Base-by-base conservation (phyloP, 2,329 filamentous ascomycete genomes). In the Trichophyton mentagrophytes region DNA sequence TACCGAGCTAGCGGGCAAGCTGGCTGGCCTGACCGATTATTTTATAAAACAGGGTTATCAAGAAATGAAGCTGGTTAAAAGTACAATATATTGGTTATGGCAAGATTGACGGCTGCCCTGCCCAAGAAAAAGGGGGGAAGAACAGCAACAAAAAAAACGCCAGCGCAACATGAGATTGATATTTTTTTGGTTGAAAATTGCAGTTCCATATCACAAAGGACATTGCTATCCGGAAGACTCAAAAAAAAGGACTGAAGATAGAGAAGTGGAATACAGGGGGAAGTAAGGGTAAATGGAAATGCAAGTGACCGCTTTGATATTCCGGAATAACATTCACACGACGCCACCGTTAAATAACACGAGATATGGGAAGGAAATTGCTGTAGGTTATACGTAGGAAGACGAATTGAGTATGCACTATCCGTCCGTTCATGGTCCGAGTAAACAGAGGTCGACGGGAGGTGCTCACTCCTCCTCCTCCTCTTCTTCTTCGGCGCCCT, bases 401-500 rank as follows among this genome's bases (percentile, higher is more conserved):
- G 56, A 25, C 40, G 22, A 20, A 40, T 57, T 44, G 40, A 30
- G 11, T 17, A 17, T n/a, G 15, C 15, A 44, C 4, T n/a, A 11
- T 27, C 27, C 27, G 3, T 27, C 22, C 3, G 27, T 30, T 1
- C 27, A 30, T 30, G 6, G 27, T 30, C 27, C 33, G 27, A 27
- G n/a, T n/a, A 27, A 3, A 15, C 11, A 38, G 53, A 27, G 6
- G 30, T 4, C 33, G 17, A 3, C 8, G 17, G 25, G 11, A 42
- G 15, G 17, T 8, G 20, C 47, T 57, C 47, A 63, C 30, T 61
- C 53, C 36, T 66, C 27, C 27, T 30, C 27, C 27, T 30, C 22
- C 22, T 22, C 67, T 7, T 71, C 65, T 25, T 71, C 65, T 33
- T 68, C 66, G 20, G 63, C 60, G 38, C 75, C 72, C 60, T 72